Conservation (phyloP, 1,139 yeast genomes). For the Yarrowia galli region DNA sequence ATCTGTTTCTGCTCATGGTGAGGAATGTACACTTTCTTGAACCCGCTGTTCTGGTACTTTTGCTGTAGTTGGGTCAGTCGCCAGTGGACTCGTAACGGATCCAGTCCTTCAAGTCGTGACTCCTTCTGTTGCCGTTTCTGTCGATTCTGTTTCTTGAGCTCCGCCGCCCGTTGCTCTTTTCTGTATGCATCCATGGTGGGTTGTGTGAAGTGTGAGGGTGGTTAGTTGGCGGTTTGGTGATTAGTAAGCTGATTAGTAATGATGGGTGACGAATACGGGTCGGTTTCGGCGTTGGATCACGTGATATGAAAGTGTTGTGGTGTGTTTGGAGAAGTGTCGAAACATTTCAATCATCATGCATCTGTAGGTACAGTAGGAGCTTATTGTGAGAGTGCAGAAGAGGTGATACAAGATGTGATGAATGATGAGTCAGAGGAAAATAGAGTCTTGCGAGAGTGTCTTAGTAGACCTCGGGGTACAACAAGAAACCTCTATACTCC, state of each 20-base stretch:
- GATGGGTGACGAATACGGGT: not conserved
- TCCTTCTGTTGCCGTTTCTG: slow-evolving; percentile 19
- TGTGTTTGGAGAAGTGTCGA: not conserved
- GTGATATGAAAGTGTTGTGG: not conserved
- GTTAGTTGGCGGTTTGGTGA: not conserved
- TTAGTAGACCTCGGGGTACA: too few species aligned
- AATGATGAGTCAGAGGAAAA: too few species aligned
- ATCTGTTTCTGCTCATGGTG: slow-evolving; percentile 37
- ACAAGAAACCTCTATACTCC: too few species aligned
- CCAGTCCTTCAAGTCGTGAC: slow-evolving; percentile 7
- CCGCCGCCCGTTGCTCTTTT: slow-evolving; percentile 40
- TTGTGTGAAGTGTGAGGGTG: not conserved
- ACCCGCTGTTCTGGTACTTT: slow-evolving; percentile 18
- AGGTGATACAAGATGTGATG: too few species aligned
- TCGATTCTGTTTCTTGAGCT: slow-evolving; percentile 40
- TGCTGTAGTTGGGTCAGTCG: slow-evolving; percentile 30
- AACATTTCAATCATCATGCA: slow-evolving; percentile 14
- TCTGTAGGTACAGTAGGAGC: not conserved
- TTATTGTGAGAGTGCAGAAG: not conserved
- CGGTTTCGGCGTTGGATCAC: not conserved
- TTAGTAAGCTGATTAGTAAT: not conserved
- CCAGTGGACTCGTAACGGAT: slow-evolving; percentile 12
- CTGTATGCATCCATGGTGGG: slow-evolving; percentile 42
- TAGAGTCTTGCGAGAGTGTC: too few species aligned
- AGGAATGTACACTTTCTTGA: slow-evolving; percentile 36